These are phyloP conservation scores for Pisolithus sp. DNA, from an alignment of 768 basidiomycete genomes.

Conservation along the genomic window DNA sequence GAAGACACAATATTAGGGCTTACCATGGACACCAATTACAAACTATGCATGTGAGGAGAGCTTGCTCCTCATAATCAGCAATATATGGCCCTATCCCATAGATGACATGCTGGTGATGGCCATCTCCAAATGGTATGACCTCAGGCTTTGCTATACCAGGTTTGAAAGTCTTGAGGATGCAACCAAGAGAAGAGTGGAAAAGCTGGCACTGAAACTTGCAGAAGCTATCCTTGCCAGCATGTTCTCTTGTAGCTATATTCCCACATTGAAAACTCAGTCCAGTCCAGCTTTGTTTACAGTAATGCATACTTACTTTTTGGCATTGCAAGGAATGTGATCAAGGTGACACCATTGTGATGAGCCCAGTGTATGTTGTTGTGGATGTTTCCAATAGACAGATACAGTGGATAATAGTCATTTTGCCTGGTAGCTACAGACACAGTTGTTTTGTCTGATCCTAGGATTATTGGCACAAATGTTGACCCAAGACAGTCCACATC, in stretches of 20 bases:
- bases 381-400: conserved; percentile 13
- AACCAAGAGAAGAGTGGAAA: conserved; percentile 14
- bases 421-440: conserved; percentile 17
- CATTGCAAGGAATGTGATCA: no score
- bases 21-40: conserved; percentile 9
- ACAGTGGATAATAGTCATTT: conserved; percentile 16
- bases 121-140: conserved; percentile 12
- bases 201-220: conserved; percentile 15
- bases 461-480: conserved; percentile 11
- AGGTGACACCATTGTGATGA: no score
- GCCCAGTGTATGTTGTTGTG: background rate
- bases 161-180: conserved; percentile 10
- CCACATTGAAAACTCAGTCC: no score
- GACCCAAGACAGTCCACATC: conserved; percentile 3
- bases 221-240: conserved; percentile 2
- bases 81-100: conserved; percentile 18
- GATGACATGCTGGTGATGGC: conserved; percentile 11
- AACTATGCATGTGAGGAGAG: conserved; percentile 12
- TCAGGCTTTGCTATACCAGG: conserved; percentile 11
- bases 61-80: conserved; percentile 17
- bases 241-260: conserved; percentile 2
- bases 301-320: no score
- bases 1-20: no score
- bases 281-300: background rate
- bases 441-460: conserved; percentile 19